Evolutionary conservation across 2,329 filamentous ascomycete species (phyloP), one percentile per base, ranked within the genome.

Genomic region (Exophiala sp.): DNA sequence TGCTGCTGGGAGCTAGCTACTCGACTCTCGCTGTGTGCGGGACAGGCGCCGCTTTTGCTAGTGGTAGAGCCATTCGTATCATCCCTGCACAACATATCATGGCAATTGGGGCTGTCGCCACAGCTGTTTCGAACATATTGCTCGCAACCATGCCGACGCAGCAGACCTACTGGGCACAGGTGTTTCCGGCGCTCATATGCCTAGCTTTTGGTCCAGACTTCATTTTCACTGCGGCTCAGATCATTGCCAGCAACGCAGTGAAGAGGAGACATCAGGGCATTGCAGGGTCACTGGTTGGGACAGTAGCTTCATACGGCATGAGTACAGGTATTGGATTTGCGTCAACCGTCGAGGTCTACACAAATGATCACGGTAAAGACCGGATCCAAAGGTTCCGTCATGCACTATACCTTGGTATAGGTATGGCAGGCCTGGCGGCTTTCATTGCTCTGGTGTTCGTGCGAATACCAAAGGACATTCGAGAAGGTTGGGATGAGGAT

Each of bases 161-260:
- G 1, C 74, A 78, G 55, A 69, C 63, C 0, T 80, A 70, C 60
- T 77, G 74, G 74, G 67, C 67, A 2, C 66, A 68, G 34, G 44
- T 65, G 1, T 80, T 80, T 46, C 74, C 66, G 1, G 69, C 68
- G 2, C 65, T 67, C 12, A 52, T 72, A 3, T 57, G 72, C 7
- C 65, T 67, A 20, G 55, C 65, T 0, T 71, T 71, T 60, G 76
- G 74, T 29, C 76, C 76, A 0, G 78, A 81, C 54, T 72, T 81
- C 2, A 70, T 78, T 4, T 79, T 74, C 49, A 74, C 76, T 0
- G 76, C 75, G 0, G 76, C 76, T 0, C 76, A 81, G 54, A 76
- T 82, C 3, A 78, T 81, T 50, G 76, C 78, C 0, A 80, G 78
- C 50, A 79, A 81, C 52, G 72, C 71, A 1, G 78, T 81, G 29